Evolutionary conservation across 768 basidiomycete genomes (phyloP).

Genomic region (Pisolithus orientalis): DNA sequence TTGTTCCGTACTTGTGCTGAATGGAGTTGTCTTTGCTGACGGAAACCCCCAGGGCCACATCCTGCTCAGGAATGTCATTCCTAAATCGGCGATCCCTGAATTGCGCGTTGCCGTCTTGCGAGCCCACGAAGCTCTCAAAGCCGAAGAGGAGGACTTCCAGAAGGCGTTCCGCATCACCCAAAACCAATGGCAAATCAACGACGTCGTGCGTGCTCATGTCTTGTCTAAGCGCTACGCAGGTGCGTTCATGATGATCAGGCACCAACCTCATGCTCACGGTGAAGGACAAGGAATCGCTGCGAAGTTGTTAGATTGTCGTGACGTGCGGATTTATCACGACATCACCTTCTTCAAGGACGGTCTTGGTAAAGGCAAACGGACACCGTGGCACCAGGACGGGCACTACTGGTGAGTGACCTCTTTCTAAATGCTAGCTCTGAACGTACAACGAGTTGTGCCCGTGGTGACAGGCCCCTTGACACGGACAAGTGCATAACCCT

Average conservation of each 20-base stretch:
- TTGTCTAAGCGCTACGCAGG: slow-evolving; percentile 2
- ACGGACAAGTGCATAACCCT: background rate
- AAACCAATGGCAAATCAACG: slow-evolving; percentile 3
- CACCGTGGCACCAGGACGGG: too few species aligned
- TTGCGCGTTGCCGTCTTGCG: background rate
- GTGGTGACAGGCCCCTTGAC: background rate
- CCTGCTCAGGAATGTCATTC: background rate
- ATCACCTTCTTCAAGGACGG: too few species aligned
- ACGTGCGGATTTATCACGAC: too few species aligned
- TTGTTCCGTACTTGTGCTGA: background rate
- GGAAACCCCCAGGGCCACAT: background rate
- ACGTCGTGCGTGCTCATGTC: slow-evolving; percentile 2
- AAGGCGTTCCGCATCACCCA: background rate
- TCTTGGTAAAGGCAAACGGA: too few species aligned
- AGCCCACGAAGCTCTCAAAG: background rate
- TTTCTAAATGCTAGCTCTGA: too few species aligned
- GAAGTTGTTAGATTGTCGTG: too few species aligned
- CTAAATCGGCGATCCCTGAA: background rate
- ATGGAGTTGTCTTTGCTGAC: background rate
- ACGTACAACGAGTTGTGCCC: background rate
- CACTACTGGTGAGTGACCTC: too few species aligned
- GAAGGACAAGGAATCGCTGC: too few species aligned
- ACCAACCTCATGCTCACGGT: too few species aligned
- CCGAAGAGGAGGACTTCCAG: background rate
- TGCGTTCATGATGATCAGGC: background rate